Conservation (phyloP, 441 rosid species). For the Gossypium gossypioides region DNA sequence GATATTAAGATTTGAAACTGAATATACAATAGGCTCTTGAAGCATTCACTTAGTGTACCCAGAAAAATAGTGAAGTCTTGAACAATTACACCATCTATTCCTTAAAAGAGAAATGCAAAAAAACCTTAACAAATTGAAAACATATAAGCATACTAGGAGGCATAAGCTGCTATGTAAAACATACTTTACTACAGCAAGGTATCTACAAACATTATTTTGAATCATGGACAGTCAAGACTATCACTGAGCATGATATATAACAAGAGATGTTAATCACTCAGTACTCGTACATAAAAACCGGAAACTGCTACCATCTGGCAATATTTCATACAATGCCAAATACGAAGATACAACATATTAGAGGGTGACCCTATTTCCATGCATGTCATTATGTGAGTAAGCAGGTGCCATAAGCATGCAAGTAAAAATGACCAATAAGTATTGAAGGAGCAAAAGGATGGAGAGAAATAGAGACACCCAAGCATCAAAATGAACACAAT, state of each 20-base stretch:
- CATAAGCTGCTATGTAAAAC: neutral
- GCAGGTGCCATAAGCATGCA: neutral
- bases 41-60: neutral
- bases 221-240: slow-evolving; percentile 11
- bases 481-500: slow-evolving; percentile 6
- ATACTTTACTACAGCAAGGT: neutral
- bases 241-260: slow-evolving; percentile 9
- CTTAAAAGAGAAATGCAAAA: neutral
- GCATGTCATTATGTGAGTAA: neutral
- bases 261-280: slow-evolving; percentile 1
- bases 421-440: neutral
- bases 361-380: slow-evolving; percentile 4
- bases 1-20: neutral
- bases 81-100: neutral
- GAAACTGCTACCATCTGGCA: neutral
- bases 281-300: neutral
- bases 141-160: neutral
- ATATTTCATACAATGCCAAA: slow-evolving; percentile 1
- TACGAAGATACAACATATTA: neutral
- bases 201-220: slow-evolving; percentile 7
- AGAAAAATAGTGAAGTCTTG: neutral
- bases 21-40: neutral
- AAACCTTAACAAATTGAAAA: neutral
- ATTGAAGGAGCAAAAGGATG: slow-evolving; percentile 1
- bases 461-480: neutral